Base-by-base conservation (phyloP, 371 early-diverging fungal genomes). In the Mortierella sp. region DNA sequence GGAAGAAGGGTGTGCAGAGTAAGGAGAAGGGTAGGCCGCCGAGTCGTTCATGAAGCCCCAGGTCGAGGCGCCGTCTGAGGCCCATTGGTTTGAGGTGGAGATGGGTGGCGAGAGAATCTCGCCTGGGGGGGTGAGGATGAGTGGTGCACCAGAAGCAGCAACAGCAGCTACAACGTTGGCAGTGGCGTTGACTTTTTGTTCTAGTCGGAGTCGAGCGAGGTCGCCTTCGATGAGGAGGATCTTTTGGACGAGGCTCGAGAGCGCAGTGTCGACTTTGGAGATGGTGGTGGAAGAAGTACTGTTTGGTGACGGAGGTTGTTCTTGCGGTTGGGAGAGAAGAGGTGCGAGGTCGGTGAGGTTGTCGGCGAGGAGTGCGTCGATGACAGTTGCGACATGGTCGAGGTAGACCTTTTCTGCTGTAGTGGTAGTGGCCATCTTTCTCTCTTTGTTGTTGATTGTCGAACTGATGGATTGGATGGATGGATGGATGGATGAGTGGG, bases 81-180 rank as follows among this genome's bases (percentile, higher is more conserved):
- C 66, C 80, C 69, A 80, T 45, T 76, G 58, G 4, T 73, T 63
- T 19, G 73, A 43, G 22, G 70, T 55, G 2, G 80, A 70, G 52
- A 65, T 48, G 19, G 76, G 73, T 7, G 80, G 67, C 5, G 80
- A 80, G 52, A 80, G 64, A 14, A 67, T 48, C 66, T 80, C 76
- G 45, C 76, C 80, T 13, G 80, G 80, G 0, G 80, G 76, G 2
- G 80, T 80, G 55, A 80, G 80, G 58, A 80, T 80, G 26, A 76
- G 80, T 4, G 80, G 64, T 0, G 76, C 67, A 7, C 76, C n/a
- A n/a, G 72, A 2, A 14, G 31, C 2, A 16, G 34, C 8, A 58
- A 11, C 14, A 24, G 53, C 8, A 29, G 26, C 53, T 29, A 22
- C 34, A 5, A 29, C 34, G 47, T 14, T 14, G 47, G 7, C 34